These are phyloP conservation scores for Boletellus emodensis DNA, from an alignment of 768 basidiomycete species.

Conservation along the genomic window DNA sequence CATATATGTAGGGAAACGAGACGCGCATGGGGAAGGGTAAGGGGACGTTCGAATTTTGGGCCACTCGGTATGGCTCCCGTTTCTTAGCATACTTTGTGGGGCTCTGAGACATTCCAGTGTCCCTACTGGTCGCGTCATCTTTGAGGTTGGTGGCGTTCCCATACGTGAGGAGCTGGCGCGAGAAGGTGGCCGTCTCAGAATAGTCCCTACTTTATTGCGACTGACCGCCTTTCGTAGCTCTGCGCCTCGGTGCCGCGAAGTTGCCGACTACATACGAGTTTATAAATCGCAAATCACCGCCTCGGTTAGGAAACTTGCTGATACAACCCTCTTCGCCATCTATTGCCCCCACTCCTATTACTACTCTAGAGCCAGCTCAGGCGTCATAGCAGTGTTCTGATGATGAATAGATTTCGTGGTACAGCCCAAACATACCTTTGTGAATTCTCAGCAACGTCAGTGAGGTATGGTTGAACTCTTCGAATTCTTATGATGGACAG, in stretches of 20 bases:
- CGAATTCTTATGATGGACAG: too few species aligned
- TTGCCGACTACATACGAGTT: slow-evolving; percentile 89
- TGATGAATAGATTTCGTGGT: slow-evolving; percentile 5
- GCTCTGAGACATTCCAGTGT: slow-evolving; percentile 47
- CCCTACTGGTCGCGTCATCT: slow-evolving; percentile 82
- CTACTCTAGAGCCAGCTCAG: slow-evolving; percentile 8
- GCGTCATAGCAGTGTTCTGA: slow-evolving; percentile 5
- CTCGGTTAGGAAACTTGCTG: slow-evolving; percentile 69
- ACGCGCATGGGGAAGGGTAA: slow-evolving; percentile 99
- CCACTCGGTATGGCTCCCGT: slow-evolving; percentile 61
- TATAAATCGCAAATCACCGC: slow-evolving; percentile 61
- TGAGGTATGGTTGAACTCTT: too few species aligned
- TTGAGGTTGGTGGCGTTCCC: slow-evolving; percentile 88
- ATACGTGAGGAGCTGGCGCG: slow-evolving; percentile 91
- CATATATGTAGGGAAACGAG: slow-evolving; percentile 74
- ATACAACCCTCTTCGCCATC: slow-evolving; percentile 36
- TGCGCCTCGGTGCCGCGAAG: slow-evolving; percentile 84
- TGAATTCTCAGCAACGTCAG: background rate
- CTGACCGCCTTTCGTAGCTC: slow-evolving; percentile 45
- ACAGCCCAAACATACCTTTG: background rate
- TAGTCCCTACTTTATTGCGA: background rate
- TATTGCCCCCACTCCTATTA: slow-evolving; percentile 11
- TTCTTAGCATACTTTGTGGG: background rate
- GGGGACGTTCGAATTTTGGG: slow-evolving; percentile 97
- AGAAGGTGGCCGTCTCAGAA: slow-evolving; percentile 55